phyloP scores from a whole-genome alignment of 2,329 filamentous ascomycete genomes.

The Colletotrichum sp. region DNA sequence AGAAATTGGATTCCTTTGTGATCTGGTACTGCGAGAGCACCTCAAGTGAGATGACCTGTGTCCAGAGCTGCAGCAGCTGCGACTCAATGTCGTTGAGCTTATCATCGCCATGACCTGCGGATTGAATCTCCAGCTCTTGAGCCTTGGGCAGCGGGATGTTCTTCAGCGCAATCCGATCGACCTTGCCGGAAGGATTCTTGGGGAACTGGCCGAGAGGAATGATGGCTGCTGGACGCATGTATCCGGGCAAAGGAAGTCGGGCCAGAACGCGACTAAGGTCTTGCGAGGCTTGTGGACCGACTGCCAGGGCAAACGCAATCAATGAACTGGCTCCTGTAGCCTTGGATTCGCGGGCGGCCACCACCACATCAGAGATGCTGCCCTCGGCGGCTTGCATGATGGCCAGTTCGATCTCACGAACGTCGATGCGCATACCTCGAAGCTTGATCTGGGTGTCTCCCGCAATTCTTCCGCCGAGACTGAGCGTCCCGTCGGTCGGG shows the following conservation, averaged over 20 bases:
- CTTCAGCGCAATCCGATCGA: conserved; percentile 32
- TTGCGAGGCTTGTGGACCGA: neutral
- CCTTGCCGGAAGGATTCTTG: conserved; percentile 31
- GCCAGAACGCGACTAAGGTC: neutral
- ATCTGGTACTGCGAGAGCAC: neutral
- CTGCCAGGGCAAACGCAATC: neutral
- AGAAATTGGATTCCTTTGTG: conserved; percentile 35
- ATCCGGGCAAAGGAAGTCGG: conserved; percentile 8
- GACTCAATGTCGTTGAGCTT: neutral
- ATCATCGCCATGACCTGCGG: neutral
- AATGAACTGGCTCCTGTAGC: neutral
- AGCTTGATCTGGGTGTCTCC: conserved; percentile 42
- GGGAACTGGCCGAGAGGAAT: conserved; percentile 33
- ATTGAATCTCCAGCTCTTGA: neutral
- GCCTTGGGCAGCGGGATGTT: conserved; percentile 24
- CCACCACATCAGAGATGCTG: conserved; percentile 21
- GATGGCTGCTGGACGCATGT: conserved; percentile 35
- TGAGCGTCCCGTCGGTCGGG: neutral
- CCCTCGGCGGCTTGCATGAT: conserved; percentile 22
- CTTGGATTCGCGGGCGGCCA: conserved; percentile 18
- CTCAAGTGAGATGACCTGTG: neutral
- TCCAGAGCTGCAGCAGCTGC: neutral
- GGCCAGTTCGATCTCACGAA: conserved; percentile 38
- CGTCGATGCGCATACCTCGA: conserved; percentile 38
- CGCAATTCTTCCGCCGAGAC: conserved; percentile 35